Evolutionary conservation across 129 eudicot species (phyloP).

Genomic region (Flaveria brownii): DNA sequence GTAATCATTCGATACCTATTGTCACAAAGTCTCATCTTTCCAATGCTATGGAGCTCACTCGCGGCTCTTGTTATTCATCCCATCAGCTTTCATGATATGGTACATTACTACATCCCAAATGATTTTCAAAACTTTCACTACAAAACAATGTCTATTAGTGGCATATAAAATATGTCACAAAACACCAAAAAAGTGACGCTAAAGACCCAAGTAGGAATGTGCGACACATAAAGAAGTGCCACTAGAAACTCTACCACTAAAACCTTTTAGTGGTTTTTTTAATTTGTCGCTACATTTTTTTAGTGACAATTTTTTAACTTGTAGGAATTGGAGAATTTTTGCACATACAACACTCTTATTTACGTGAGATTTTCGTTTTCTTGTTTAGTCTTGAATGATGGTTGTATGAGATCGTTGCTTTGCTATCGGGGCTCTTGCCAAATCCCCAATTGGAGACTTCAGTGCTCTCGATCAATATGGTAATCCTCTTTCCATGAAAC

Average conservation of each 20-base stretch:
- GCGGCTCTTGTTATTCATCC: conserved; percentile 42
- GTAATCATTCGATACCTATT: conserved; percentile 43
- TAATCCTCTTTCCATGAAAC: conserved; percentile 16
- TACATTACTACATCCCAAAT: conserved; percentile 15
- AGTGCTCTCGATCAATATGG: conserved; percentile 70
- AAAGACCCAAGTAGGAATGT: no score
- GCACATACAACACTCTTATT: background rate
- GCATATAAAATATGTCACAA: no score
- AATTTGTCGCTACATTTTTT: no score
- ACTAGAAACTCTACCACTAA: no score
- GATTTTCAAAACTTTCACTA: background rate
- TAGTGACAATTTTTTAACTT: no score
- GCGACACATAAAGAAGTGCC: no score
- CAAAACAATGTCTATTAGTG: no score
- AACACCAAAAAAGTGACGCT: no score
- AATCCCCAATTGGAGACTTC: conserved; percentile 65
- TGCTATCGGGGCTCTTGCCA: conserved; percentile 52
- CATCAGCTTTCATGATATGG: conserved; percentile 51
- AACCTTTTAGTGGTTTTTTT: no score
- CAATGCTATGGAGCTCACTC: conserved; percentile 53
- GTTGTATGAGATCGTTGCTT: conserved; percentile 51
- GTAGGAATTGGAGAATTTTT: background rate
- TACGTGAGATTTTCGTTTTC: background rate
- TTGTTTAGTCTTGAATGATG: conserved; percentile 57
- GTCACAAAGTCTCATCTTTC: conserved; percentile 52